Conservation (phyloP, 2,329 filamentous ascomycete species). For the Sporothrix phasma region DNA sequence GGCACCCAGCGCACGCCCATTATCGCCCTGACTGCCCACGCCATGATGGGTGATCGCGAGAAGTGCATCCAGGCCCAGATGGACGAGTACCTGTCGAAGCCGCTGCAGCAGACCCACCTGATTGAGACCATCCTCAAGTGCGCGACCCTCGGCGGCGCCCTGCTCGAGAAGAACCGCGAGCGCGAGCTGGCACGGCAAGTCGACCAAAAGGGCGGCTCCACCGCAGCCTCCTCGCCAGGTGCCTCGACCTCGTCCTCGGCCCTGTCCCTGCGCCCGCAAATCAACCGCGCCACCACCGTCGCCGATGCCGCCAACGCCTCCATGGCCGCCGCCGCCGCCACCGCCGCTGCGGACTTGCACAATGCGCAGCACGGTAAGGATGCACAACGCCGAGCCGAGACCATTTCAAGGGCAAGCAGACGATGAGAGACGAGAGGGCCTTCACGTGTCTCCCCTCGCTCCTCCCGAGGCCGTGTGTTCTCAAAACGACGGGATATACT, state of each 20-base stretch:
- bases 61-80: slow-evolving; percentile 98
- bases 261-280: slow-evolving; percentile 2
- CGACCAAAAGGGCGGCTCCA: slow-evolving; percentile 23
- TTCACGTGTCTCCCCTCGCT: slow-evolving; percentile 1
- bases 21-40: slow-evolving; percentile 92
- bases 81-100: slow-evolving; percentile 95
- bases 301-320: slow-evolving; percentile 11
- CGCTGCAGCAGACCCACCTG: slow-evolving; percentile 23
- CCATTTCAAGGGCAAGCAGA: slow-evolving; percentile 35
- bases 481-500: background rate
- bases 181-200: slow-evolving; percentile 38
- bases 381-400: slow-evolving; percentile 43
- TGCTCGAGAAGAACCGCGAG: slow-evolving; percentile 67
- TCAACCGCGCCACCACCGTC: slow-evolving; percentile 12
- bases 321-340: background rate
- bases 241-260: background rate
- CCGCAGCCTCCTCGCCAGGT: background rate
- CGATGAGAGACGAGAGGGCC: background rate
- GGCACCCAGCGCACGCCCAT: slow-evolving; percentile 77
- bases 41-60: slow-evolving; percentile 96
- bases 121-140: slow-evolving; percentile 67
- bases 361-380: slow-evolving; percentile 34
- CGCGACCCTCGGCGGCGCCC: slow-evolving; percentile 75
- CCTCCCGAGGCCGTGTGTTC: background rate
- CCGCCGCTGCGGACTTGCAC: background rate